Evolutionary conservation across 1,139 yeast species (phyloP).

Genomic region (Schwanniomyces etchellsii): DNA sequence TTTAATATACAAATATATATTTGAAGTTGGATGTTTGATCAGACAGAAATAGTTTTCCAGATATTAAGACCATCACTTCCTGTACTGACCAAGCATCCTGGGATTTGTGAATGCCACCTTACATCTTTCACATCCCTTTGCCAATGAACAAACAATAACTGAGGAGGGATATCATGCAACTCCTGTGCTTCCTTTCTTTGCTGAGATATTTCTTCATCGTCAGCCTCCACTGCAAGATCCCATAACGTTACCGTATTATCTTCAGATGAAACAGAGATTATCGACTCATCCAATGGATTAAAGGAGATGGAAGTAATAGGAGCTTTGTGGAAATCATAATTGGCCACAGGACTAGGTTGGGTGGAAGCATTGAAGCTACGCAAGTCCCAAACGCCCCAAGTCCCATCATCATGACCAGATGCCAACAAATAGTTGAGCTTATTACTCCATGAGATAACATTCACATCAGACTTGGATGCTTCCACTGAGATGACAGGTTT

Average conservation of each 20-base stretch:
- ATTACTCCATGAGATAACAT: slow-evolving; percentile 93
- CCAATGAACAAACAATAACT: slow-evolving; percentile 95
- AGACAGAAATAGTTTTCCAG: slow-evolving; percentile 96
- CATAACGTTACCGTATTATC: slow-evolving; percentile 95
- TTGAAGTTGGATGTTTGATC: slow-evolving; percentile 9
- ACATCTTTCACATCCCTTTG: slow-evolving; percentile 96
- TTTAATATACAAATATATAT: slow-evolving; percentile 1
- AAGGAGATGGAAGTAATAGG: slow-evolving; percentile 91
- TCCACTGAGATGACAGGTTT: slow-evolving; percentile 81
- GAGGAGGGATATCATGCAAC: slow-evolving; percentile 90
- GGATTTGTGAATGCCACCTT: slow-evolving; percentile 96
- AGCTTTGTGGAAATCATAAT: slow-evolving; percentile 90
- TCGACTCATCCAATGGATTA: slow-evolving; percentile 93
- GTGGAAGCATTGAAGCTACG: slow-evolving; percentile 67
- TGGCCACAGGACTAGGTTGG: slow-evolving; percentile 75
- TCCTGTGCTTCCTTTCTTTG: slow-evolving; percentile 72
- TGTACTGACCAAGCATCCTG: slow-evolving; percentile 90
- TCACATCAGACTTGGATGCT: slow-evolving; percentile 84
- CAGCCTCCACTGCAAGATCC: slow-evolving; percentile 97
- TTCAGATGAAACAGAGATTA: slow-evolving; percentile 91
- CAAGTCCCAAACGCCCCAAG: slow-evolving; percentile 98
- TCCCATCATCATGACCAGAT: slow-evolving; percentile 95
- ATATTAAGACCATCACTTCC: slow-evolving; percentile 93
- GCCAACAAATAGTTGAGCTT: slow-evolving; percentile 84
- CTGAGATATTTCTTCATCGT: slow-evolving; percentile 85